Percentiles rank a stretch among this genome's conserved stretches.
phyloP scores from a whole-genome alignment of 768 basidiomycete species.

The Tulasnella sp. region DNA sequence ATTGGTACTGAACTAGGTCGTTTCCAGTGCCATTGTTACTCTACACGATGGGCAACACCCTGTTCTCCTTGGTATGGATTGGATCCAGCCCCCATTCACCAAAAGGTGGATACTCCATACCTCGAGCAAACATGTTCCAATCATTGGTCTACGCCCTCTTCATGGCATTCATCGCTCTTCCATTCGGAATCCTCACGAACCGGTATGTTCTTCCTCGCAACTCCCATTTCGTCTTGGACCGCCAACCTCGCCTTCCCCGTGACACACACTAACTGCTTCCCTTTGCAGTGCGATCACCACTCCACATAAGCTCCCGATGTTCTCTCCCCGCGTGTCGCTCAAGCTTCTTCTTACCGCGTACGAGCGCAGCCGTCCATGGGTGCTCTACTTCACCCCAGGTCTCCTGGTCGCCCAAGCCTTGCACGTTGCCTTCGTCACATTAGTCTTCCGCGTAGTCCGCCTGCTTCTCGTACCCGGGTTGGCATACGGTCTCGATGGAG shows the following conservation, averaged over 20 bases:
- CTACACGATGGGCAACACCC: slow-evolving; percentile 51
- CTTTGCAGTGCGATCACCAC: slow-evolving; percentile 69
- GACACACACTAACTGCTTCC: slow-evolving; percentile 10
- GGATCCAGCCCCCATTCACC: slow-evolving; percentile 52
- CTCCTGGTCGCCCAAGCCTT: slow-evolving; percentile 45
- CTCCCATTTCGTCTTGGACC: slow-evolving; percentile 11
- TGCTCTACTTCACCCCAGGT: slow-evolving; percentile 74
- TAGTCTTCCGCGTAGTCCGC: slow-evolving; percentile 45
- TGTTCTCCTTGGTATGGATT: slow-evolving; percentile 55
- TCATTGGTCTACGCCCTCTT: slow-evolving; percentile 60
- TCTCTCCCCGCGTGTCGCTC: slow-evolving; percentile 53
- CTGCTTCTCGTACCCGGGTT: slow-evolving; percentile 53
- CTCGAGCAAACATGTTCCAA: slow-evolving; percentile 56
- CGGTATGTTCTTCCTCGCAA: slow-evolving; percentile 45
- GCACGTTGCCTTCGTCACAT: slow-evolving; percentile 46
- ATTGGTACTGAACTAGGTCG: slow-evolving; percentile 31
- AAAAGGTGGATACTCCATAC: slow-evolving; percentile 56
- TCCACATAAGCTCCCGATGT: slow-evolving; percentile 67
- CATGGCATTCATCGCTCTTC: slow-evolving; percentile 62
- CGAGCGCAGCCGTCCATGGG: slow-evolving; percentile 73
- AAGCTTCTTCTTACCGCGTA: slow-evolving; percentile 75
- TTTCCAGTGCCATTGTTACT: slow-evolving; percentile 47
- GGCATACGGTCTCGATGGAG: slow-evolving; percentile 33
- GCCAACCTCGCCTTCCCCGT: slow-evolving; percentile 3
- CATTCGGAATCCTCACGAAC: slow-evolving; percentile 70